A percentile compares a stretch with the other conserved stretches of the same genome.
These are phyloP conservation scores for Leucocoprinus gongylophorus DNA, from an alignment of 1,284 basidiomycete genomes.

Conservation along the genomic window DNA sequence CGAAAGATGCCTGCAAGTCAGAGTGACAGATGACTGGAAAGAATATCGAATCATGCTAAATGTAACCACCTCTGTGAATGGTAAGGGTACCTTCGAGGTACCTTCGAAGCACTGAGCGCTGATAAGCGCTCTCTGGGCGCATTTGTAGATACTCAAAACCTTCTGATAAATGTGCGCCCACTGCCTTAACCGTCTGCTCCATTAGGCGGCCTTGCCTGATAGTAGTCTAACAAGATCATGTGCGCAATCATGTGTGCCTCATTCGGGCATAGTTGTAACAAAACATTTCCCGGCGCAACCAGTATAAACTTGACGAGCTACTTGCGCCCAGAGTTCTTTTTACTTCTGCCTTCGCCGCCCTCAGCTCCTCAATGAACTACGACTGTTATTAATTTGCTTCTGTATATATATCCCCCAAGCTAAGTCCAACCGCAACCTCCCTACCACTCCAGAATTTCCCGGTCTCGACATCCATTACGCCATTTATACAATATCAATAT, in stretches of 20 bases:
- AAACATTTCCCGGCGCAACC: constrained; percentile 26
- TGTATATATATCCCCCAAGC: constrained; percentile 6
- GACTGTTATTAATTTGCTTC: background rate
- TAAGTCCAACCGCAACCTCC: background rate
- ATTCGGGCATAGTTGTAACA: constrained; percentile 13
- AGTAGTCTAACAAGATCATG: constrained; percentile 11
- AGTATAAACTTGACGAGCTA: constrained; percentile 28
- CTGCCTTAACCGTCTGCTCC: constrained; percentile 8
- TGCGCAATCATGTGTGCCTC: constrained; percentile 11
- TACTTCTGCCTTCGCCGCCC: constrained; percentile 17
- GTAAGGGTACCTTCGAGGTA: background rate
- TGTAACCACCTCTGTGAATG: too few relatives aligned
- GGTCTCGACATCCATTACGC: constrained; percentile 9
- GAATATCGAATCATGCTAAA: too few relatives aligned
- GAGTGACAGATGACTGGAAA: too few relatives aligned
- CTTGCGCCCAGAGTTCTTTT: constrained; percentile 22
- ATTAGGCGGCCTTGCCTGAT: constrained; percentile 12
- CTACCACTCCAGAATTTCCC: background rate
- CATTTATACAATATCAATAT: background rate
- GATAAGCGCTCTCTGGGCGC: constrained; percentile 11
- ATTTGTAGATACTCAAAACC: constrained; percentile 4
- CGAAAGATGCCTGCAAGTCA: too few relatives aligned
- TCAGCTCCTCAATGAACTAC: constrained; percentile 6
- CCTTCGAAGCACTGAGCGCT: background rate
- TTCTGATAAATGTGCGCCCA: constrained; percentile 17